These are phyloP conservation scores for Knufia fluminis DNA, from an alignment of 2,329 filamentous ascomycete species.

Conservation along the genomic window DNA sequence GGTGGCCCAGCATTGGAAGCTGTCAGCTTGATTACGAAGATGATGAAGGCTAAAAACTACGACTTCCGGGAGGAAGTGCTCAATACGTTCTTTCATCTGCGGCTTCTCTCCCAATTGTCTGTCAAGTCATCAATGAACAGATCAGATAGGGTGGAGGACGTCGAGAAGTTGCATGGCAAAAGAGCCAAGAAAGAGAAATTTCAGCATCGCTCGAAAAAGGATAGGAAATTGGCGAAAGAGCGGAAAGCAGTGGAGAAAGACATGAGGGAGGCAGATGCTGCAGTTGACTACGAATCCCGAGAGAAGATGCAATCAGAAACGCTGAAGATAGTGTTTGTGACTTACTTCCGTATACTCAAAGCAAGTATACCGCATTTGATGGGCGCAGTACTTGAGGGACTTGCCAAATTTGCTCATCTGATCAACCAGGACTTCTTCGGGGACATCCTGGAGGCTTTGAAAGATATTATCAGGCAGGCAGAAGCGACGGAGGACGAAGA, in stretches of 20 bases:
- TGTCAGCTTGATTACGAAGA: slow-evolving; percentile 74
- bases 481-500: slow-evolving; percentile 37
- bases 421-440: slow-evolving; percentile 99
- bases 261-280: slow-evolving; percentile 82
- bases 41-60: slow-evolving; percentile 87
- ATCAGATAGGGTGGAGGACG: slow-evolving; percentile 50
- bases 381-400: slow-evolving; percentile 91
- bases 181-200: slow-evolving; percentile 61
- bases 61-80: slow-evolving; percentile 73
- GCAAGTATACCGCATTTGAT: slow-evolving; percentile 71
- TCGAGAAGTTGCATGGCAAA: slow-evolving; percentile 42
- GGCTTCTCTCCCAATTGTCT: slow-evolving; percentile 77
- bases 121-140: slow-evolving; percentile 71
- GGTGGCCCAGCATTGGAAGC: slow-evolving; percentile 81
- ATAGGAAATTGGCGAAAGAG: slow-evolving; percentile 75
- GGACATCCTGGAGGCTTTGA: slow-evolving; percentile 85
- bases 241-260: slow-evolving; percentile 84
- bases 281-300: slow-evolving; percentile 79
- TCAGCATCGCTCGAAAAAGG: slow-evolving; percentile 80
- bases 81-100: slow-evolving; percentile 83
- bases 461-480: slow-evolving; percentile 77
- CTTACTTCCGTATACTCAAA: slow-evolving; percentile 92
- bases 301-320: slow-evolving; percentile 94
- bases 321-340: slow-evolving; percentile 87
- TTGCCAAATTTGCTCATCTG: slow-evolving; percentile 87